Base-by-base conservation (phyloP, 441 rosid species). In the Geranium incanum region DNA sequence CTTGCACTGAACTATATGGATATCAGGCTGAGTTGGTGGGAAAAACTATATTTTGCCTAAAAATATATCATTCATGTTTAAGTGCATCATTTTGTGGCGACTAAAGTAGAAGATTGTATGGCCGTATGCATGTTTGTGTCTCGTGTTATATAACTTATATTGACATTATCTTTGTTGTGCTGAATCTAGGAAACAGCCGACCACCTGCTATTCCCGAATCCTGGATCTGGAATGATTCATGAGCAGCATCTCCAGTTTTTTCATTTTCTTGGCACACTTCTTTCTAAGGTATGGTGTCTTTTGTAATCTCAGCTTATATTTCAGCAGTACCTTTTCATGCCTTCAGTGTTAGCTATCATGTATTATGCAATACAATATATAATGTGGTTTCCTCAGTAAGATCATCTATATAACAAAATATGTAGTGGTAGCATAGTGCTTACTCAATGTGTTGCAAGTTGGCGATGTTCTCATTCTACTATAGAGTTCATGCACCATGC, bases 201-300 rank as follows among this genome's bases (percentile, higher is more conserved):
- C 86, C 99, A 89, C 86, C 87, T 93, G 77, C 94, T 93, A 73
- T 95, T 86, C 78, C 99, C 99, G 45, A 95, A 93, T 85, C 99
- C 99, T 76, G 99, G 99, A 73, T 95, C 99, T 13, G 98, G 95
- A 81, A 78, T 95, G 92, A 83, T 86, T 78, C 99, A 95, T 78
- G 98, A 93, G 66, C 98, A 95, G 68, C 99, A 95, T 83, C 92
- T 95, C 72, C 97, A 92, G 70, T 93, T 93, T 86, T 95, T 93
- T 75, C 92, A 91, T 85, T 95, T 95, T 81, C 92, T 95, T 71
- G 99, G 99, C 68, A 86, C 86, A 70, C 97, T 95, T 71, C 89
- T 95, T 39, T 96, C 92, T 15, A 95, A 95, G 89, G 99, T 95
- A 81, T 71, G 74, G 41, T 75, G 45, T 67, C 64, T 50, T 69